phyloP scores from a whole-genome alignment of 2,329 filamentous ascomycete genomes.

The Microdochium trichocladiopsis region DNA sequence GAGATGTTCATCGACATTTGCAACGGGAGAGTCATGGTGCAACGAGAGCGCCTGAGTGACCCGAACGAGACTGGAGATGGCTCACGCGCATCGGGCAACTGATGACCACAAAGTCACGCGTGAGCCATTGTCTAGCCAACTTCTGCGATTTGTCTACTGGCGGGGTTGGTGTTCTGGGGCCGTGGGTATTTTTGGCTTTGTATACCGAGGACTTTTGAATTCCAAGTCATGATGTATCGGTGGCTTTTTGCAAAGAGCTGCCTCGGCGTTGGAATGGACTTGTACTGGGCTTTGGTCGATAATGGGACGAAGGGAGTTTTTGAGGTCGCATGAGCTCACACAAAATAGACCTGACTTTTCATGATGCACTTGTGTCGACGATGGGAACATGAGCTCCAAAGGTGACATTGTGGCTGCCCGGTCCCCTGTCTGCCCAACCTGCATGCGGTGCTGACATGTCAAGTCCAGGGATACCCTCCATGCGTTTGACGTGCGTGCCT shows the following conservation, averaged over 20 bases:
- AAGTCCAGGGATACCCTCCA: background rate
- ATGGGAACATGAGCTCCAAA: too few relatives aligned
- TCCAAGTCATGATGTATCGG: too few relatives aligned
- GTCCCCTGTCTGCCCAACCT: background rate
- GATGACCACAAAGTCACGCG: background rate
- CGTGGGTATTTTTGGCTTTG: background rate
- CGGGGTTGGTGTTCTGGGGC: background rate
- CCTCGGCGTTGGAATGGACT: too few relatives aligned
- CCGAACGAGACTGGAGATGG: constrained; percentile 14
- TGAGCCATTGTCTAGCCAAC: too few relatives aligned
- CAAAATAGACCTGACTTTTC: too few relatives aligned
- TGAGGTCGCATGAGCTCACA: too few relatives aligned
- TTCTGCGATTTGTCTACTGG: too few relatives aligned
- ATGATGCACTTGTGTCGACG: too few relatives aligned
- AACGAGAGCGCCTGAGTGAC: constrained; percentile 43
- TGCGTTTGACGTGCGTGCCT: background rate
- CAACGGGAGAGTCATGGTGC: constrained; percentile 59
- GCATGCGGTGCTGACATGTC: background rate
- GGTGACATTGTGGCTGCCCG: background rate
- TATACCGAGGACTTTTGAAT: too few relatives aligned
- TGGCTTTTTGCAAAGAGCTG: too few relatives aligned
- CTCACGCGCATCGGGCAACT: background rate
- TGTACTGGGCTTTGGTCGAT: too few relatives aligned
- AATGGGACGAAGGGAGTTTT: too few relatives aligned
- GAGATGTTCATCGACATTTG: constrained; percentile 67